Evolutionary conservation across 2,329 filamentous ascomycete genomes (phyloP).

Genomic region (Colletotrichum acutatum): DNA sequence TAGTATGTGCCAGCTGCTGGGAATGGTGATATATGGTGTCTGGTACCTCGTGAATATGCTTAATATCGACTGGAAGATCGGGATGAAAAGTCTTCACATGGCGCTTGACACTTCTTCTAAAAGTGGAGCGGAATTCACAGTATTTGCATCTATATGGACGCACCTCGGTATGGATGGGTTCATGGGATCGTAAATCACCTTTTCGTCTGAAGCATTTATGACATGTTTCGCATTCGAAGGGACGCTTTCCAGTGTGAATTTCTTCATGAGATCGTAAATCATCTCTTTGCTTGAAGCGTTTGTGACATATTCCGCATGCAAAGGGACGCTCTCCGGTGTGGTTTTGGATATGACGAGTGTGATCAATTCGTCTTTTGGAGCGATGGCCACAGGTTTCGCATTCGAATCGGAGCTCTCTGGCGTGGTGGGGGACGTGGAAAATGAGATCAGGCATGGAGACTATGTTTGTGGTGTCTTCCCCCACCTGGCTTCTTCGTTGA

Average conservation of each 20-base stretch:
- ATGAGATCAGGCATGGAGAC: background rate
- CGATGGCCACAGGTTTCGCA: background rate
- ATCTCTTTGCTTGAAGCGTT: background rate
- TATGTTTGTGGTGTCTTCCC: background rate
- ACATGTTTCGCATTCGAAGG: background rate
- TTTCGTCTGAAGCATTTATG: background rate
- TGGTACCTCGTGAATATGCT: too few relatives aligned
- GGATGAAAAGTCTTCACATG: too few relatives aligned
- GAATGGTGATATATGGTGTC: too few relatives aligned
- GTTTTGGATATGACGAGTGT: background rate
- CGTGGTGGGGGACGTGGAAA: background rate
- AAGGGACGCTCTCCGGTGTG: background rate
- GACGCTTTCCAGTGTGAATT: background rate
- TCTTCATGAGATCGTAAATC: background rate
- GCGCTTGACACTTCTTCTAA: too few relatives aligned
- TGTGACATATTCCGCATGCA: background rate
- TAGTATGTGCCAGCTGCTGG: too few relatives aligned
- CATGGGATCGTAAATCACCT: background rate
- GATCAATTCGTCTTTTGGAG: background rate
- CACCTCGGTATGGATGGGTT: too few relatives aligned
- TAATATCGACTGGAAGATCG: too few relatives aligned
- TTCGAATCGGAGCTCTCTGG: background rate
- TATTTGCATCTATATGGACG: too few relatives aligned
- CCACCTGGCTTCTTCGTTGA: background rate
- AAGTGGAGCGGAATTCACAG: too few relatives aligned